Conservation (phyloP, 2,329 filamentous ascomycete species). For the Verticillium albo-atrum region DNA sequence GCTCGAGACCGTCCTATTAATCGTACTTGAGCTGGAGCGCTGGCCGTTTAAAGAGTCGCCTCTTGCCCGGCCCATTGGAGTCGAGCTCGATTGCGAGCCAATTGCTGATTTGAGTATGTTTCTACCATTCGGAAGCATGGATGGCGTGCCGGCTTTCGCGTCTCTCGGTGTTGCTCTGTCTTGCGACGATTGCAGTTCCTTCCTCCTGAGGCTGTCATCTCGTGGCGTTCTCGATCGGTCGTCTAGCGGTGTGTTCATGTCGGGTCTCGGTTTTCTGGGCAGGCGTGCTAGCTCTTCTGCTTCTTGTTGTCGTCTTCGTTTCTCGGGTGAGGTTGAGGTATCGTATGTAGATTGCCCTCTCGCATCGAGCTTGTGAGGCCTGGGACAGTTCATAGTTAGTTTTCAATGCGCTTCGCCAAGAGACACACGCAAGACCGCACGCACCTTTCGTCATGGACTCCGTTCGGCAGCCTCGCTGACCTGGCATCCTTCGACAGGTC, state of each 20-base stretch:
- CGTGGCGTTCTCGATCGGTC: slow-evolving; percentile 25
- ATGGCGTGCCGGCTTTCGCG: slow-evolving; percentile 18
- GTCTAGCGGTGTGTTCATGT: slow-evolving; percentile 25
- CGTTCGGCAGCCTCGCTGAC: slow-evolving; percentile 23
- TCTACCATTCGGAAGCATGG: slow-evolving; percentile 30
- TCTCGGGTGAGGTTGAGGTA: slow-evolving; percentile 27
- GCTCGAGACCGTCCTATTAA: slow-evolving; percentile 28
- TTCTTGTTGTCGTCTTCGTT: slow-evolving; percentile 42
- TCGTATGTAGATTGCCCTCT: not conserved
- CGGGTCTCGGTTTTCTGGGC: slow-evolving; percentile 41
- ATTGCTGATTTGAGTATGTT: slow-evolving; percentile 24
- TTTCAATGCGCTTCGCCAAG: not conserved
- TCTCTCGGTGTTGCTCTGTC: slow-evolving; percentile 25
- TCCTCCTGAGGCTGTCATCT: slow-evolving; percentile 25
- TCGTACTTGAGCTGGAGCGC: slow-evolving; percentile 25
- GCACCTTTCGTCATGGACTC: slow-evolving; percentile 24
- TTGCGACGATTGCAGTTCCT: slow-evolving; percentile 21
- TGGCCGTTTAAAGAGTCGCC: slow-evolving; percentile 38
- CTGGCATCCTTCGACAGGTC: slow-evolving; percentile 21
- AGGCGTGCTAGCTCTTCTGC: slow-evolving; percentile 37
- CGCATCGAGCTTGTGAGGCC: slow-evolving; percentile 5
- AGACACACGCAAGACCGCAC: not conserved
- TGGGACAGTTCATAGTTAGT: slow-evolving; percentile 1
- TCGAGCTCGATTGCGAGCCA: slow-evolving; percentile 17
- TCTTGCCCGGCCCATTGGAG: slow-evolving; percentile 33